These are phyloP conservation scores for Mycogone perniciosa DNA, from an alignment of 2,329 filamentous ascomycete species.

Conservation along the genomic window DNA sequence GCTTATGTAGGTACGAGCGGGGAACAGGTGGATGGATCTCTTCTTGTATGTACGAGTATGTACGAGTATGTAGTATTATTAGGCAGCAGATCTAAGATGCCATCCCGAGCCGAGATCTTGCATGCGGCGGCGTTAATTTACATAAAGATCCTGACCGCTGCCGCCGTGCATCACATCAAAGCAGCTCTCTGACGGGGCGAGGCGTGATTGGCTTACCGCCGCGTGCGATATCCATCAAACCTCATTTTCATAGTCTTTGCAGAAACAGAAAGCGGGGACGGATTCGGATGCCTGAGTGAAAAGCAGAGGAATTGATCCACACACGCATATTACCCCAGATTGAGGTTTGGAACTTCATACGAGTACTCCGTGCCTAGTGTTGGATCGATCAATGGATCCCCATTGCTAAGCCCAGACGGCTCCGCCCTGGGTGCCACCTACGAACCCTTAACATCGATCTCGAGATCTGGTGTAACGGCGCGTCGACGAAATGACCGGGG, in stretches of 20 bases:
- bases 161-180: background rate
- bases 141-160: slow-evolving; percentile 1
- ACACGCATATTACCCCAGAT: no score
- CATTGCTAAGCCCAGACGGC: no score
- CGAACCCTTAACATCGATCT: no score
- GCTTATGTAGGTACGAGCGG: slow-evolving; percentile 4
- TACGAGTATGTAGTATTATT: no score
- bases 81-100: background rate
- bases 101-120: slow-evolving; percentile 10
- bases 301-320: background rate
- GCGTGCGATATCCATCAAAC: background rate
- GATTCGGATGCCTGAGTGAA: background rate
- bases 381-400: no score
- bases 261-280: background rate
- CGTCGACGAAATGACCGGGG: no score
- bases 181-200: slow-evolving; percentile 9
- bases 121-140: background rate
- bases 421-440: no score
- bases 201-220: slow-evolving; percentile 6
- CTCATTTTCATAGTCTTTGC: slow-evolving; percentile 2
- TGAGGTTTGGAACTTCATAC: no score
- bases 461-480: no score
- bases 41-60: no score
- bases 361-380: no score
- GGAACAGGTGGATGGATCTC: slow-evolving; percentile 1